A percentile compares a stretch with the other conserved stretches of the same genome.
Conservation (phyloP, 495 filamentous ascomycete species). For the Penicillium tannophilum region DNA sequence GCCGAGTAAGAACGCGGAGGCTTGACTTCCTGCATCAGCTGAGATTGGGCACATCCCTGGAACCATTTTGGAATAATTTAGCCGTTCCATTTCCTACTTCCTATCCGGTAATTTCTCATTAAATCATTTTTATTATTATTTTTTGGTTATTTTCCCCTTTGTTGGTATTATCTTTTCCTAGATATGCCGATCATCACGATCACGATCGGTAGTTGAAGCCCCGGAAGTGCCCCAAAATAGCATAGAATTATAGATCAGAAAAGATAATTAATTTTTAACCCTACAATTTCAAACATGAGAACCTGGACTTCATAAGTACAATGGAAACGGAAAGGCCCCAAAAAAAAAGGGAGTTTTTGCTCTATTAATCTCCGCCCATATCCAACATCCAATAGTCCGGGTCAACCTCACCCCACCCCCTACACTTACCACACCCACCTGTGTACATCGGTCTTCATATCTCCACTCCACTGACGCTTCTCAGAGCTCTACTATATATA, state of each 20-base stretch:
- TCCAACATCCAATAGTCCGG: constrained; percentile 23
- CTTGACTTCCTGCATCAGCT: constrained; percentile 15
- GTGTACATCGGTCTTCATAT: not conserved
- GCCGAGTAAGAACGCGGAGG: constrained; percentile 4
- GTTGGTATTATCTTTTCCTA: not conserved
- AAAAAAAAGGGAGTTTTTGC: no score
- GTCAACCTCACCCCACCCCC: constrained; percentile 22
- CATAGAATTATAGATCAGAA: constrained; percentile 3
- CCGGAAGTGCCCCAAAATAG: not conserved
- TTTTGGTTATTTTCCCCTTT: not conserved
- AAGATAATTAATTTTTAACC: not conserved
- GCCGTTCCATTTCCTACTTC: not conserved
- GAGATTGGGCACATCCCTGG: not conserved
- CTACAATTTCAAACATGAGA: not conserved
- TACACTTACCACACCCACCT: constrained; percentile 3
- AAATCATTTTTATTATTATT: no score
- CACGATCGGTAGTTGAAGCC: not conserved
- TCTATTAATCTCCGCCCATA: constrained; percentile 29
- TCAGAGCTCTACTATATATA: no score
- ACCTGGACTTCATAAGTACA: no score
- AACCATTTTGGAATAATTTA: not conserved
- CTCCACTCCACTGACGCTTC: not conserved
- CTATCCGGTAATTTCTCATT: no score
- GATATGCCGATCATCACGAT: not conserved
- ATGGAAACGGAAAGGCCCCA: no score